phyloP scores from a whole-genome alignment of 768 basidiomycete genomes.

The Mycena capillaripes region DNA sequence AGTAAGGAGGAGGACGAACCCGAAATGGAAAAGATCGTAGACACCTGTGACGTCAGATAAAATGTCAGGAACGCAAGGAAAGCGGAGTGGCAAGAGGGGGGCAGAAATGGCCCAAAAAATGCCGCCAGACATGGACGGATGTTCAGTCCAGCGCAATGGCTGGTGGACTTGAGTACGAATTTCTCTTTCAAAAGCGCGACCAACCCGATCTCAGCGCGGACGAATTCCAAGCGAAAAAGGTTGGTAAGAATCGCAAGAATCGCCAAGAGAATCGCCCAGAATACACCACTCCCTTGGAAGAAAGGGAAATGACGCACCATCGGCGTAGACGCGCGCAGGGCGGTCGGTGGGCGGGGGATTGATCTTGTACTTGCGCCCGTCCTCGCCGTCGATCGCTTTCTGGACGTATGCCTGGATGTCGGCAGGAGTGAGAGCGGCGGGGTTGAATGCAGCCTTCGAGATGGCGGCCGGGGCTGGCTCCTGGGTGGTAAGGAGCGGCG shows the following conservation, averaged over 20 bases:
- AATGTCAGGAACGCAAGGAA: too few relatives aligned
- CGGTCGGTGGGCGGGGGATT: constrained; percentile 86
- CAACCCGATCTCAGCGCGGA: too few relatives aligned
- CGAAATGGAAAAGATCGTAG: constrained; percentile 98
- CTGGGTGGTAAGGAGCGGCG: constrained; percentile 20
- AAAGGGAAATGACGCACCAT: constrained; percentile 67
- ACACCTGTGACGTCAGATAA: constrained; percentile 68
- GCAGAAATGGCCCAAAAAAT: too few relatives aligned
- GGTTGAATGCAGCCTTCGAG: constrained; percentile 64
- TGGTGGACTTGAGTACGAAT: too few relatives aligned
- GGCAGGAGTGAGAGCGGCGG: constrained; percentile 76
- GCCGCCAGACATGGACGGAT: too few relatives aligned
- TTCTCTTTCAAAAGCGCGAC: too few relatives aligned
- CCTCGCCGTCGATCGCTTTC: constrained; percentile 80
- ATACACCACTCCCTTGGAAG: too few relatives aligned
- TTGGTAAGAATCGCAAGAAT: too few relatives aligned
- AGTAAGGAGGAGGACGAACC: constrained; percentile 60
- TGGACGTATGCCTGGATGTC: constrained; percentile 86
- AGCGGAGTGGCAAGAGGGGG: background rate
- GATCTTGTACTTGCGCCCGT: constrained; percentile 81
- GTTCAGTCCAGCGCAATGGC: too few relatives aligned
- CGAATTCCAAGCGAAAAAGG: too few relatives aligned
- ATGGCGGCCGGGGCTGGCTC: constrained; percentile 59
- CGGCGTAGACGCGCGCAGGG: constrained; percentile 93
- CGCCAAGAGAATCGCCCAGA: too few relatives aligned